Base-by-base conservation (phyloP, 225 moss, liverwort and hornwort genomes). In the Ulota crispa region DNA sequence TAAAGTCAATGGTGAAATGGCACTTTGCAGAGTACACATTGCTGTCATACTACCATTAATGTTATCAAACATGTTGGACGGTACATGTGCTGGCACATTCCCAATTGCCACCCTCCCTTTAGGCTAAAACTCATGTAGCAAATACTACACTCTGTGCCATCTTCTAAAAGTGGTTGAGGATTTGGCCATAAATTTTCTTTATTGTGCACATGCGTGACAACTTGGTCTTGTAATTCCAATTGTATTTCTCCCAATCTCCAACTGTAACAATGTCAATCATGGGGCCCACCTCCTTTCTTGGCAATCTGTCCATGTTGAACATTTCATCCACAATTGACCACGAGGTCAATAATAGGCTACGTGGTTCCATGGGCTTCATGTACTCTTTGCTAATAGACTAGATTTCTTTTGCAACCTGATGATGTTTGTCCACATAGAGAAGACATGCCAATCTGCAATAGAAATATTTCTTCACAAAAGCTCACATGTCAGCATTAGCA, bases 211-310 rank as follows among this genome's bases (percentile, higher is more conserved):
- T 61, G 36, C 3, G 8, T 1, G 28, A 2, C 61, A 61, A 27
- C 9, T 5, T 28, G 4, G 24, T 24, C 61, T 61, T n/a, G 10
- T 9, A 28, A 27, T 28, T 2, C 28, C 61, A 61, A 26, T 12
- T 3, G 0, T 28, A 9, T 61, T 8, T 24, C 10, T 24, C 7
- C 36, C 36, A 61, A 61, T 61, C 27, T 8, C 27, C 11, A 1
- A 24, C 11, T 1, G 5, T 36, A 0, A 6, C 21, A 1, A 0
- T 55, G 55, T 20, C 6, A 36, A 36, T 0, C 0, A 0, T 36
- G 36, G 36, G 0, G 5, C 6, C 7, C 13, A 55, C 15, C 6
- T 20, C 6, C 21, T 20, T 55, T 6, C 5, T 23, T 18, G 15
- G 19, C 55, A 18, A 7, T 36, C 21, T 55, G 2, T 55, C 15